Evolutionary conservation across 495 filamentous ascomycete species (phyloP), one percentile per base, ranked within the genome.

Genomic region (Penicillium manginii): DNA sequence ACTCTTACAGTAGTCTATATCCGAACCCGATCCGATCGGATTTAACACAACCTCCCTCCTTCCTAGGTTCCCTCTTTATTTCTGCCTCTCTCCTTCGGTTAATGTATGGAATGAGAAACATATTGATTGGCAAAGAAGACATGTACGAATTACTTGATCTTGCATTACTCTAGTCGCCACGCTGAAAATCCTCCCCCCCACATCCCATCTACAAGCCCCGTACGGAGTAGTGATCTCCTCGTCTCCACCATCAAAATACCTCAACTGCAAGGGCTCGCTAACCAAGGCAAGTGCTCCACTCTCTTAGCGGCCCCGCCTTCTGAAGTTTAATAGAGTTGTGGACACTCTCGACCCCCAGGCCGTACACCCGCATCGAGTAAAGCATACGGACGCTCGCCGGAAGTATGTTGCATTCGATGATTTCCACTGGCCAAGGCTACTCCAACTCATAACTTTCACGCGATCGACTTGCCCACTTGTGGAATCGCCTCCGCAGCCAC

Each of bases 151-250:
- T 29, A 29, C 26, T n/a, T 17, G 40, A 54, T 42, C 18, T 37
- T 37, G 35, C 35, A 37, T 37, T 37, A 11, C 12, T 19, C 40
- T 19, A 18, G 18, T 58, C 45, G 55, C 55, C 55, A 58, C 55
- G 49, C 49, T 58, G 49, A 52, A 29, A 29, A n/a, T n/a, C n/a
- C n/a, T n/a, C 32, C 35, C 49, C 18, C 26, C 32, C 31, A 49
- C 46, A n/a, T 43, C 40, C 40, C 40, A 19, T 2, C n/a, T 19
- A 5, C 15, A n/a, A 12, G 14, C 49, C 48, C 59, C 62, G 46
- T 62, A 61, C 37, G 52, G 55, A 63, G 66, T 63, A 66, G 32
- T 19, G 66, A 68, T 66, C 26, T 31, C 56, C 55, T 48, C 52
- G 35, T 40, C 23, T 57, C 62, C 57, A 57, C 57, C 23, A 22